Evolutionary conservation across 257 asterid genomes (phyloP).

Genomic region (Nicotiana obtusifolia): DNA sequence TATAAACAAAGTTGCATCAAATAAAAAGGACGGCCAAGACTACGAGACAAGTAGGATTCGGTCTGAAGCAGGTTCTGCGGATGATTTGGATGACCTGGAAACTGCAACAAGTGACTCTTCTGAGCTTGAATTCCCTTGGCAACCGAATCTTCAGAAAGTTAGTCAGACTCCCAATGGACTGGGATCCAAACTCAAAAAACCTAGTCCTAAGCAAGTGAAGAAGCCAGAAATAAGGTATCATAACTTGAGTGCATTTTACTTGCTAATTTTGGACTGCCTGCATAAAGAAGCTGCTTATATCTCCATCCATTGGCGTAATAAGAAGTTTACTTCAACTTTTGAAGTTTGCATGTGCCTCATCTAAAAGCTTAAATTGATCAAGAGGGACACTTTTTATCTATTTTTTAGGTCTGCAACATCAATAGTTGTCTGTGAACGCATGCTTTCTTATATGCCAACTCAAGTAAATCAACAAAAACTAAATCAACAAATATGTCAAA

Average conservation of each 20-base stretch:
- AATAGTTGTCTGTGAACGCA: neutral
- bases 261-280: neutral
- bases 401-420: neutral
- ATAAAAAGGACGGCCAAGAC: conserved; percentile 44
- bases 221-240: conserved; percentile 48
- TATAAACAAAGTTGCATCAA: conserved; percentile 4
- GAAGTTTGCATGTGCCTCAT: neutral
- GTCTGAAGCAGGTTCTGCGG: conserved; percentile 15
- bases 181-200: conserved; percentile 46
- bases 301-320: neutral
- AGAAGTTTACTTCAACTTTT: neutral
- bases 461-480: neutral
- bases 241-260: neutral
- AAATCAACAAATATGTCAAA: neutral
- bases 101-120: conserved; percentile 69
- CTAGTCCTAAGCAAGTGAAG: conserved; percentile 43
- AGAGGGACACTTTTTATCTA: neutral
- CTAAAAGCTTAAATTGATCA: neutral
- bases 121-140: conserved; percentile 50
- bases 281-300: neutral
- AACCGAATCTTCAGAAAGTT: conserved; percentile 31
- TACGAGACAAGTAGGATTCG: conserved; percentile 18
- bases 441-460: neutral
- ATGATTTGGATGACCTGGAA: conserved; percentile 49
- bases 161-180: conserved; percentile 25